Evolutionary conservation across 805 yeast genomes (phyloP).

Genomic region (Nakazawaea molendinolei): DNA sequence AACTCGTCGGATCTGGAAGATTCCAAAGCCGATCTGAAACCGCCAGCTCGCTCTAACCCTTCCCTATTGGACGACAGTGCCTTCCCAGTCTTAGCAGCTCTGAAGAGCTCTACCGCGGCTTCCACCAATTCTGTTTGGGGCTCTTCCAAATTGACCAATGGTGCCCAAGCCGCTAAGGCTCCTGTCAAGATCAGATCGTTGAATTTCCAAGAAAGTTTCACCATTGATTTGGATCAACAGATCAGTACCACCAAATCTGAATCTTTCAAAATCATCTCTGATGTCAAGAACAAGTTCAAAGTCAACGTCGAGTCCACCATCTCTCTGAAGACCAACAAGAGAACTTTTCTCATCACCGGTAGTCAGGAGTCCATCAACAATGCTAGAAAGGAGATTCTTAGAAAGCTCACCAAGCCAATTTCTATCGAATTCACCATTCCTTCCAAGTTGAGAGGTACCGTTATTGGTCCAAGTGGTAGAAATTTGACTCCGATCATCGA

Average conservation of each 20-base stretch:
- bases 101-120: conserved; percentile 23
- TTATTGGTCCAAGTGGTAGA: conserved; percentile 85
- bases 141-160: conserved; percentile 38
- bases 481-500: conserved; percentile 74
- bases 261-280: conserved; percentile 57
- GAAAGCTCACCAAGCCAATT: conserved; percentile 72
- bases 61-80: conserved; percentile 47
- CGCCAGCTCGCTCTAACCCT: conserved; percentile 22
- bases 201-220: conserved; percentile 71
- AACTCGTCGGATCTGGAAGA: conserved; percentile 7
- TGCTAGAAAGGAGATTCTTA: conserved; percentile 72
- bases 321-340: conserved; percentile 64
- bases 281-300: conserved; percentile 50
- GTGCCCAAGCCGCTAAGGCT: conserved; percentile 15
- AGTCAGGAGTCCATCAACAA: conserved; percentile 52
- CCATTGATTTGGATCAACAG: conserved; percentile 66
- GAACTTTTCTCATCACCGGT: conserved; percentile 83
- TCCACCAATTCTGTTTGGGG: conserved; percentile 31
- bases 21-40: conserved; percentile 6
- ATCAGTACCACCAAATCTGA: conserved; percentile 57
- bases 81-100: conserved; percentile 60
- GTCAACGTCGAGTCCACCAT: conserved; percentile 80
- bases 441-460: conserved; percentile 63
- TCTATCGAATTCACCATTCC: conserved; percentile 60
- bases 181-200: conserved; percentile 39